Conservation (phyloP, 305 asterid genomes). For the Solanum hybrid region DNA sequence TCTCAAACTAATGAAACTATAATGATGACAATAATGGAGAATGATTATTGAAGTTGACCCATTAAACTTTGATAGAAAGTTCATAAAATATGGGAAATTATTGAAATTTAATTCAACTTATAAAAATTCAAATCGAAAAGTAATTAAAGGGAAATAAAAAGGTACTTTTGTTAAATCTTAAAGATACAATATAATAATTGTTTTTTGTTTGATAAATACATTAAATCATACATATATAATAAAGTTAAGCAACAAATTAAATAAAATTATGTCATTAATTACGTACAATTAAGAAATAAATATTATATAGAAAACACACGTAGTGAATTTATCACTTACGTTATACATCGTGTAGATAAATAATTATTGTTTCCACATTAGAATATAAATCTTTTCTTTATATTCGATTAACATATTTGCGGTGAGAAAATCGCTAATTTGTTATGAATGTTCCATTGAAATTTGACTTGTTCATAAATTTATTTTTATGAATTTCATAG, state of each 20-base stretch:
- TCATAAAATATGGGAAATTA: background rate
- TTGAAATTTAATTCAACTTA: background rate
- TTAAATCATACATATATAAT: background rate
- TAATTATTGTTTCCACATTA: background rate
- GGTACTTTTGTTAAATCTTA: constrained; percentile 17
- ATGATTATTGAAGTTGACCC: constrained; percentile 2
- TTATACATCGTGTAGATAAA: background rate
- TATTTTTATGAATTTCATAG: background rate
- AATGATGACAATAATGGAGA: background rate
- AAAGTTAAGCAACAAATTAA: background rate
- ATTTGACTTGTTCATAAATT: background rate
- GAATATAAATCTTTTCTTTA: background rate
- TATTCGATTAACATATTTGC: background rate
- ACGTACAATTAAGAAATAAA: background rate
- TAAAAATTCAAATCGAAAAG: background rate
- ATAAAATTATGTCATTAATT: background rate
- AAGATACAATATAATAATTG: background rate
- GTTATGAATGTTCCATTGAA: background rate
- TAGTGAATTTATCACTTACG: too few relatives aligned
- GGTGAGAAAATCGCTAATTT: background rate
- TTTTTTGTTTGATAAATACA: background rate
- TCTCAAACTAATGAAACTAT: background rate
- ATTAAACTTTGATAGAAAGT: background rate
- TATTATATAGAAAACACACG: too few relatives aligned
- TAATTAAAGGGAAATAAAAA: background rate